phyloP scores from a whole-genome alignment of 257 asterid species.

The Hygrophila difformis region DNA sequence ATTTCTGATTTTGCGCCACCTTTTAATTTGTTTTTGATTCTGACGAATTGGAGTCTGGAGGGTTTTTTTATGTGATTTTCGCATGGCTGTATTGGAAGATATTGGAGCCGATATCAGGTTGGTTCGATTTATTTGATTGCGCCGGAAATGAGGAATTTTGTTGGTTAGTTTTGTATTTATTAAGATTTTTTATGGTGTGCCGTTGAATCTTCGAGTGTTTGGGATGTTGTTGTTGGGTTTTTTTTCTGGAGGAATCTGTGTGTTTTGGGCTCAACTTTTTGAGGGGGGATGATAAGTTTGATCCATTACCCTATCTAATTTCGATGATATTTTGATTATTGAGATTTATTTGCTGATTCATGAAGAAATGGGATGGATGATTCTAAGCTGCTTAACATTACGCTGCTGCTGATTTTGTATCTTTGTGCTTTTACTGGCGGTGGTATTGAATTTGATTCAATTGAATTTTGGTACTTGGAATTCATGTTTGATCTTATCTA shows the following conservation, averaged over 20 bases:
- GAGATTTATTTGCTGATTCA: conserved; percentile 1
- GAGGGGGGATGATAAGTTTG: not conserved
- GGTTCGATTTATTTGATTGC: conserved; percentile 1
- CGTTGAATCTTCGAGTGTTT: conserved; percentile 1
- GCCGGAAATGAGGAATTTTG: no score
- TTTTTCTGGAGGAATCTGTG: not conserved
- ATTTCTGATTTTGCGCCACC: no score
- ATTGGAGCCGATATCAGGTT: conserved; percentile 34
- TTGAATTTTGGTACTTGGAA: not conserved
- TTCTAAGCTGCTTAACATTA: not conserved
- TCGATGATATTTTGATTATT: not conserved
- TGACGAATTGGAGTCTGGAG: conserved; percentile 13
- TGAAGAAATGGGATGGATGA: not conserved
- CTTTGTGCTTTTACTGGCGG: not conserved
- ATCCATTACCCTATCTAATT: conserved; percentile 2
- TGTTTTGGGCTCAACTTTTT: not conserved
- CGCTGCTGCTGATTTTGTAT: not conserved
- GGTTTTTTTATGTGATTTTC: not conserved
- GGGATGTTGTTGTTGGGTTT: not conserved
- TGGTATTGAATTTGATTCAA: not conserved
- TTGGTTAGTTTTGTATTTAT: not conserved
- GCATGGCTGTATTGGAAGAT: conserved; percentile 27
- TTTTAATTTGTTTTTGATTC: no score
- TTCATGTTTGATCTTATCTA: no score
- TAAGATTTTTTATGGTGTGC: no score